Conservation (phyloP, 2,329 filamentous ascomycete genomes). For the Paecilomyces dactylethromorphus region DNA sequence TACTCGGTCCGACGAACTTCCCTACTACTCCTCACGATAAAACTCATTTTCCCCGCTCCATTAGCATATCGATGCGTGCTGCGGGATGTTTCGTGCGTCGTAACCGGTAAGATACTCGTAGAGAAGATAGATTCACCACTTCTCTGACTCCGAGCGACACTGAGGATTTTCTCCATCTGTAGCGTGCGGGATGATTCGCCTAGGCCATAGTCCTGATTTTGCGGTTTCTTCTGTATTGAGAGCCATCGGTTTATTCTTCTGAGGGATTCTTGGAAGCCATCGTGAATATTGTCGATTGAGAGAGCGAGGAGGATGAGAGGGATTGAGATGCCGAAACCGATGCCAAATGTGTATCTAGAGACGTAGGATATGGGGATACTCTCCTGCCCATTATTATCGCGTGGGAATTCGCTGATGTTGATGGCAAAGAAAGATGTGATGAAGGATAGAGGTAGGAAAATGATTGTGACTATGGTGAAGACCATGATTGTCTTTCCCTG, state of each 20-base stretch:
- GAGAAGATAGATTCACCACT: conserved; percentile 20
- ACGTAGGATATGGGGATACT: conserved; percentile 45
- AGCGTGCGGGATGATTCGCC: conserved; percentile 2
- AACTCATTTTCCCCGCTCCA: background rate
- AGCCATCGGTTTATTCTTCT: conserved; percentile 17
- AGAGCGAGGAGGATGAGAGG: conserved; percentile 44
- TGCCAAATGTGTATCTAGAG: conserved; percentile 50
- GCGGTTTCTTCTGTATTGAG: background rate
- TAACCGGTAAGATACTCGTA: conserved; percentile 19
- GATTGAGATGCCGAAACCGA: conserved; percentile 49
- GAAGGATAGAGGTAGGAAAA: conserved; percentile 51
- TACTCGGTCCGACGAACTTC: background rate
- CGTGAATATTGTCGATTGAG: conserved; percentile 36
- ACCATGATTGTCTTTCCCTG: conserved; percentile 54
- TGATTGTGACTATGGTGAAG: conserved; percentile 54
- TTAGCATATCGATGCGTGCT: background rate
- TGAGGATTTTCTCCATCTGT: conserved; percentile 21
- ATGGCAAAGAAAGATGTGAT: conserved; percentile 52
- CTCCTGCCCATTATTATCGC: conserved; percentile 18
- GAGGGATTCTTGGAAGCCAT: conserved; percentile 19
- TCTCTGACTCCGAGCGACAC: conserved; percentile 14
- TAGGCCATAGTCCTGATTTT: background rate
- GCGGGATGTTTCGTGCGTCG: conserved; percentile 14
- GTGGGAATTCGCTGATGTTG: conserved; percentile 45
- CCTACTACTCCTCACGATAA: conserved; percentile 1